phyloP scores from a whole-genome alignment of 257 asterid species.

The Rubia yunnanensis region DNA sequence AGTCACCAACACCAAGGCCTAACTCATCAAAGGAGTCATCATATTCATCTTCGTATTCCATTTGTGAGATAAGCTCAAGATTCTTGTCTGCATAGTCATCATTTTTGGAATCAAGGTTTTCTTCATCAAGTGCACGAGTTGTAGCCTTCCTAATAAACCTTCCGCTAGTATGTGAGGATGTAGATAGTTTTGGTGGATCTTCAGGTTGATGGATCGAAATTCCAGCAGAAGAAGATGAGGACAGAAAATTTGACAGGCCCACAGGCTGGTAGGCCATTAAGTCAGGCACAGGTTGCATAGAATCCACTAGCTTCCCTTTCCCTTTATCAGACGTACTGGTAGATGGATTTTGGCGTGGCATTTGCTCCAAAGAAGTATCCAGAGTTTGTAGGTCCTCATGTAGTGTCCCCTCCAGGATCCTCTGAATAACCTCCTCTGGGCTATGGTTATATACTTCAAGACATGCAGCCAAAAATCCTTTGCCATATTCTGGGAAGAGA shows the following conservation, averaged over 20 bases:
- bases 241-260: slow-evolving; percentile 39
- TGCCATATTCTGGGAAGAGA: slow-evolving; percentile 84
- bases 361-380: slow-evolving; percentile 45
- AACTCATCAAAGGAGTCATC: slow-evolving; percentile 95
- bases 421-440: slow-evolving; percentile 89
- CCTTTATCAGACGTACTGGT: slow-evolving; percentile 47
- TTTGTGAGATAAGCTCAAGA: slow-evolving; percentile 61
- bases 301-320: slow-evolving; percentile 60
- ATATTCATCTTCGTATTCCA: slow-evolving; percentile 94
- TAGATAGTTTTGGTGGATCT: not conserved
- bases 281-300: slow-evolving; percentile 19
- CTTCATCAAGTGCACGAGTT: slow-evolving; percentile 28
- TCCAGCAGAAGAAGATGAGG: not conserved
- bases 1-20: slow-evolving; percentile 73
- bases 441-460: slow-evolving; percentile 87
- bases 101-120: slow-evolving; percentile 38
- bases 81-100: slow-evolving; percentile 51
- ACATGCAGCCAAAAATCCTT: slow-evolving; percentile 77
- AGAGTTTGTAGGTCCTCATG: slow-evolving; percentile 70
- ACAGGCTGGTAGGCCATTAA: slow-evolving; percentile 25
- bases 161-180: slow-evolving; percentile 45
- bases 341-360: slow-evolving; percentile 36
- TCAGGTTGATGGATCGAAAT: not conserved
- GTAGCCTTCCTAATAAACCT: slow-evolving; percentile 66
- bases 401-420: slow-evolving; percentile 86